phyloP scores from a whole-genome alignment of 257 asterid species.

The Capsicum chinense region DNA sequence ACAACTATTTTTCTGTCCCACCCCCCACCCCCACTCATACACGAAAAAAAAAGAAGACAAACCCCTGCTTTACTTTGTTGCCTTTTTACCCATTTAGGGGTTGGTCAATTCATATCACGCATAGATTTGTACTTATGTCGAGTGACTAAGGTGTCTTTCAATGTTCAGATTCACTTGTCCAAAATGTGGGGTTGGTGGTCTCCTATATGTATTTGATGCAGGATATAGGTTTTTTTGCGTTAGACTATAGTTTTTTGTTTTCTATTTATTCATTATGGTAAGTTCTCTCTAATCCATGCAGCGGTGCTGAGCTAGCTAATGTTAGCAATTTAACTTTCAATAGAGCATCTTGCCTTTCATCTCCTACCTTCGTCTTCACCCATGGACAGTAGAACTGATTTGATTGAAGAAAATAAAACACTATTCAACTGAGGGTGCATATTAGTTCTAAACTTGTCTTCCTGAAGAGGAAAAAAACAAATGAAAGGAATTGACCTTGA shows the following conservation, averaged over 20 bases:
- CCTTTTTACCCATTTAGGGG: background rate
- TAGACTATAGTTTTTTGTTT: conserved; percentile 1
- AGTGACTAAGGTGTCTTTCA: background rate
- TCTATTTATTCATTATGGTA: background rate
- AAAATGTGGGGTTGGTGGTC: conserved; percentile 26
- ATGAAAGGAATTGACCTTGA: conserved; percentile 16
- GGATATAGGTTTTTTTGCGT: conserved; percentile 13
- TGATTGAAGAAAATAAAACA: background rate
- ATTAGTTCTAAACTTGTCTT: conserved; percentile 20
- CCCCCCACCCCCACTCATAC: background rate
- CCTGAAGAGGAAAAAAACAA: background rate
- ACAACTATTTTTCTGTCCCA: background rate
- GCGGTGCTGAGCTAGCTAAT: background rate
- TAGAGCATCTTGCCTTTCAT: conserved; percentile 22
- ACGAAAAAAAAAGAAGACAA: background rate
- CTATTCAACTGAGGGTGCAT: background rate
- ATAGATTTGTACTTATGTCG: conserved; percentile 10
- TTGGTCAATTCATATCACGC: background rate
- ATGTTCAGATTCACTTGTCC: conserved; percentile 13
- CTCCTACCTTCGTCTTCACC: conserved; percentile 25
- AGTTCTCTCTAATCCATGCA: conserved; percentile 22
- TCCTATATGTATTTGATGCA: conserved; percentile 1
- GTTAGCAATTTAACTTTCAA: conserved; percentile 12
- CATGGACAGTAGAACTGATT: background rate
- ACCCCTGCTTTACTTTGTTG: background rate